Percentiles rank a stretch among this genome's conserved stretches.
Conservation (phyloP, 352 stramenopile species). For the Phytophthora parvispora region DNA sequence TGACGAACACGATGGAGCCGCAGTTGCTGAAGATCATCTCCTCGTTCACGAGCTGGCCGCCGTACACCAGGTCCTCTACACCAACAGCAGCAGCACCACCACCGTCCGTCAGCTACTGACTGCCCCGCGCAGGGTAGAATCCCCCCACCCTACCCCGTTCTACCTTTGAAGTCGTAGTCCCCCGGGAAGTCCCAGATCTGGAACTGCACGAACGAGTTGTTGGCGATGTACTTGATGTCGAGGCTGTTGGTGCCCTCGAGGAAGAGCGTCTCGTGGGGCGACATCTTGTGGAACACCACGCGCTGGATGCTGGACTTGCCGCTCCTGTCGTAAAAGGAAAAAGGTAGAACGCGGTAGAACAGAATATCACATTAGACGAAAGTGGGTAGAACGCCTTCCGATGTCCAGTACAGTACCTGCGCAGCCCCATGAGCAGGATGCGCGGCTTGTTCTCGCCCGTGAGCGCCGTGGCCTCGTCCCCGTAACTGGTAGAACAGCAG, state of each 20-base stretch:
- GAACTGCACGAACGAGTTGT: slow-evolving; percentile 99
- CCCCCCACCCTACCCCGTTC: background rate
- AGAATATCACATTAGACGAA: background rate
- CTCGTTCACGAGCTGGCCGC: slow-evolving; percentile 90
- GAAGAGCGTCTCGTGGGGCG: slow-evolving; percentile 98
- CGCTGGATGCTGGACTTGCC: slow-evolving; percentile 94
- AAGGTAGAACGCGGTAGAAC: too few species aligned
- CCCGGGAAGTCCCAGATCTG: slow-evolving; percentile 99
- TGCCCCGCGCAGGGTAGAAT: background rate
- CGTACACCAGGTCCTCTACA: slow-evolving; percentile 89
- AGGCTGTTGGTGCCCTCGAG: slow-evolving; percentile 90
- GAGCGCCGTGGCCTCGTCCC: slow-evolving; percentile 72
- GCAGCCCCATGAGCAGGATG: slow-evolving; percentile 98
- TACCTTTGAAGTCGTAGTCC: slow-evolving; percentile 93
- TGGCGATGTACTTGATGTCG: slow-evolving; percentile 97
- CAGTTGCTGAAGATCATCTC: slow-evolving; percentile 94
- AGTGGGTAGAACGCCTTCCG: background rate
- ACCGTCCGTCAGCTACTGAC: background rate
- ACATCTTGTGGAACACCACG: slow-evolving; percentile 99
- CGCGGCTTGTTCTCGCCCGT: slow-evolving; percentile 93
- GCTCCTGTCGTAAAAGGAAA: too few species aligned
- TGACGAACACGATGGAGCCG: slow-evolving; percentile 97
- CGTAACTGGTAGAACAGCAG: slow-evolving; percentile 56
- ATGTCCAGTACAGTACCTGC: too few species aligned
- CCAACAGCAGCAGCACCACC: background rate